Evolutionary conservation across 2,329 filamentous ascomycete genomes (phyloP).

Genomic region (Penicillium olsonii): DNA sequence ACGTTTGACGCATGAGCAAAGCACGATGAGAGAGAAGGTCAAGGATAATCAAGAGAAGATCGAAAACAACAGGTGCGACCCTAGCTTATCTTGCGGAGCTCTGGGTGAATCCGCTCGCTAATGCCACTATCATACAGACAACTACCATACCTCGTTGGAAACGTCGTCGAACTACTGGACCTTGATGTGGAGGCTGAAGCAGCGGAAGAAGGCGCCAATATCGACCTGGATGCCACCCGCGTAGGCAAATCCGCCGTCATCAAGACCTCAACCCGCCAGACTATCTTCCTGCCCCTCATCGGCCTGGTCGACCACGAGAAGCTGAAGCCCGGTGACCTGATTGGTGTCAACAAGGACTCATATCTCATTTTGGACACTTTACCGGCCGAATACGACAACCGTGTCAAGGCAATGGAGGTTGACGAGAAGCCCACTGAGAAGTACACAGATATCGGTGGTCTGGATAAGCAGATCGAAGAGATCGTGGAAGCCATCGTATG

Average conservation of each 20-base stretch:
- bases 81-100: slow-evolving; percentile 16
- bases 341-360: slow-evolving; percentile 98
- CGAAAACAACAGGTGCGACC: slow-evolving; percentile 84
- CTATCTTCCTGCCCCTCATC: slow-evolving; percentile 96
- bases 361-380: slow-evolving; percentile 96
- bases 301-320: slow-evolving; percentile 94
- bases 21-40: slow-evolving; percentile 96
- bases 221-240: slow-evolving; percentile 92
- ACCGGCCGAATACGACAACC: slow-evolving; percentile 96
- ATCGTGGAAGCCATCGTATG: slow-evolving; percentile 97
- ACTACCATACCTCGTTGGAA: slow-evolving; percentile 96
- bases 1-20: slow-evolving; percentile 91
- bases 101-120: slow-evolving; percentile 7
- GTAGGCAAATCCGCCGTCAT: slow-evolving; percentile 99
- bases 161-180: slow-evolving; percentile 95
- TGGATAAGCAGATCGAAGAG: slow-evolving; percentile 99
- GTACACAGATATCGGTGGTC: slow-evolving; percentile 94
- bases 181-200: slow-evolving; percentile 95
- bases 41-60: slow-evolving; percentile 99
- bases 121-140: slow-evolving; percentile 60
- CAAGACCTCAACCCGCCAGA: slow-evolving; percentile 98
- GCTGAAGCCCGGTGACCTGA: slow-evolving; percentile 92
- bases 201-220: slow-evolving; percentile 96
- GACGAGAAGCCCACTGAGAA: slow-evolving; percentile 99
- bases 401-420: slow-evolving; percentile 99